phyloP scores from a whole-genome alignment of 768 basidiomycete species.

The Gloeostereum incarnatum region DNA sequence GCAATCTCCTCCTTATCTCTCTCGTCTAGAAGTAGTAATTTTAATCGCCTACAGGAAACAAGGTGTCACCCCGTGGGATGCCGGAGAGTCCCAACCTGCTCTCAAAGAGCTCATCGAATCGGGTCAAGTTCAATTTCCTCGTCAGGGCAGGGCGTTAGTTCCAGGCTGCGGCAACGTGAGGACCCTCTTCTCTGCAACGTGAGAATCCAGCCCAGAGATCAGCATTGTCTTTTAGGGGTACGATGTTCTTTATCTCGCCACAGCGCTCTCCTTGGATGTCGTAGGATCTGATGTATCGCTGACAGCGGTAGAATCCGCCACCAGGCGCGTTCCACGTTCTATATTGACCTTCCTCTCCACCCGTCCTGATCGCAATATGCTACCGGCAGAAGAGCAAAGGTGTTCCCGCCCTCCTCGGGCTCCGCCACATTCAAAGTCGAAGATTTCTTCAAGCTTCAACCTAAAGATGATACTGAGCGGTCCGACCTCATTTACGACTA shows the following conservation, averaged over 20 bases:
- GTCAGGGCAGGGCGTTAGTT: slow-evolving; percentile 31
- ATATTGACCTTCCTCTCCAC: not conserved
- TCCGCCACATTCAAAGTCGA: slow-evolving; percentile 27
- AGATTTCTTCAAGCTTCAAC: slow-evolving; percentile 47
- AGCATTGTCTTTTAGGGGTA: slow-evolving; percentile 38
- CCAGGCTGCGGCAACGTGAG: slow-evolving; percentile 48
- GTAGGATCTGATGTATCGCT: slow-evolving; percentile 49
- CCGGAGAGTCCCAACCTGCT: slow-evolving; percentile 43
- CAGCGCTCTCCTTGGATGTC: slow-evolving; percentile 33
- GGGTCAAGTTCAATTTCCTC: slow-evolving; percentile 31
- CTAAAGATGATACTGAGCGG: slow-evolving; percentile 20
- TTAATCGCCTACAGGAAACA: slow-evolving; percentile 21
- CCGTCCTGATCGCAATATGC: not conserved
- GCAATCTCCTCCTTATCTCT: not conserved
- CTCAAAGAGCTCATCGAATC: slow-evolving; percentile 42
- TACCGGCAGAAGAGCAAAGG: slow-evolving; percentile 6
- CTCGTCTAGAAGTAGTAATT: not conserved
- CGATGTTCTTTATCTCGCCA: slow-evolving; percentile 47
- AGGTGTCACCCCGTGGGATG: slow-evolving; percentile 56
- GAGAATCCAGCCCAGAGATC: not conserved
- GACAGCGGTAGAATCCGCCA: slow-evolving; percentile 41
- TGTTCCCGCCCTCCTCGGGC: slow-evolving; percentile 12
- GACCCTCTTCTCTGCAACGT: not conserved
- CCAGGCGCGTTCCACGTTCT: slow-evolving; percentile 21
- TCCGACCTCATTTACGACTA: slow-evolving; percentile 62